Percentiles rank a stretch among this genome's conserved stretches.
Conservation (phyloP, 345 rosid genomes). For the Fremontodendron californicum region DNA sequence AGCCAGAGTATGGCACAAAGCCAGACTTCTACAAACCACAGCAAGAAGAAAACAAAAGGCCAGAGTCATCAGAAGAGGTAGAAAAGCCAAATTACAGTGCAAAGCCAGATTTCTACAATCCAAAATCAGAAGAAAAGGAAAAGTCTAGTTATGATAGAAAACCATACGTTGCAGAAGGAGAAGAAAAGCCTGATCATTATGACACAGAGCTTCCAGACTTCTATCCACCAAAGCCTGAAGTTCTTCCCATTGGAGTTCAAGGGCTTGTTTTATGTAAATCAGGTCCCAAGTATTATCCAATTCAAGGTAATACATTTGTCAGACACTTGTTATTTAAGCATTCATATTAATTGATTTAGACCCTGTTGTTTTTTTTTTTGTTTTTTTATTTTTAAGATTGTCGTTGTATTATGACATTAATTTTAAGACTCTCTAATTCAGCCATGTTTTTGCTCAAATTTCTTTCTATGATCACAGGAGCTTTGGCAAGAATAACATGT, state of each 20-base stretch:
- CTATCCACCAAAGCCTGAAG: background rate
- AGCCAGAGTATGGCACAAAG: conserved; percentile 7
- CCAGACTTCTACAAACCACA: conserved; percentile 13
- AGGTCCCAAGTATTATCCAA: conserved; percentile 34
- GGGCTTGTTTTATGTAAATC: conserved; percentile 54
- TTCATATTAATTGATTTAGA: background rate
- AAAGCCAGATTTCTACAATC: conserved; percentile 13
- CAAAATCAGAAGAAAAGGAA: background rate
- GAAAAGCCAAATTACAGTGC: background rate
- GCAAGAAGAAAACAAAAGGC: background rate
- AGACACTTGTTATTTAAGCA: background rate
- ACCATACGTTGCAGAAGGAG: too few relatives aligned
- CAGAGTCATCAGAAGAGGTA: background rate
- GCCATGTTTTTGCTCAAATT: background rate
- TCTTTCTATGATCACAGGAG: conserved; percentile 27
- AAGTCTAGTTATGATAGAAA: background rate
- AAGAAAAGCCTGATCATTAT: background rate
- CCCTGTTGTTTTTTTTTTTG: too few relatives aligned
- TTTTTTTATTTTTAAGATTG: background rate
- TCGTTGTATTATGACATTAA: too few relatives aligned
- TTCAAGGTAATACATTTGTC: conserved; percentile 34
- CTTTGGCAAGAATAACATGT: conserved; percentile 44
- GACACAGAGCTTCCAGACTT: background rate
- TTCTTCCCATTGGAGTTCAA: conserved; percentile 36
- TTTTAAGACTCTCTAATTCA: background rate